These are phyloP conservation scores for Monosporozyma solicola DNA, from an alignment of 805 yeast genomes.

Conservation along the genomic window DNA sequence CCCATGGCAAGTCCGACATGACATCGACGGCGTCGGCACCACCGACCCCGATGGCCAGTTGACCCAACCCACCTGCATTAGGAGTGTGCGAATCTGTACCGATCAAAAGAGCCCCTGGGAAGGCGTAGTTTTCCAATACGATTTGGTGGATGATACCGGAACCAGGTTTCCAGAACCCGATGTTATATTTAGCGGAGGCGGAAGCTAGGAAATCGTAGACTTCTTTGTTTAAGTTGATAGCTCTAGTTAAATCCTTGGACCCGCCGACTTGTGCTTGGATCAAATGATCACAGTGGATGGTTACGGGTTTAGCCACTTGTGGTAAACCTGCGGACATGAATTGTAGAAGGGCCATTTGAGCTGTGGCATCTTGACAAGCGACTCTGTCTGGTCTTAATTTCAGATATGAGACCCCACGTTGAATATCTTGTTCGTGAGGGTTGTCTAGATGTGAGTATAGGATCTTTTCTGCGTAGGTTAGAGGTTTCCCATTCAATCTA, in stretches of 20 bases:
- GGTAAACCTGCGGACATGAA: constrained; percentile 94
- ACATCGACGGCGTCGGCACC: constrained; percentile 99
- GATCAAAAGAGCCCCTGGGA: constrained; percentile 93
- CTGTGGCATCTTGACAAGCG: constrained; percentile 98
- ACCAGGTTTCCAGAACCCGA: constrained; percentile 98
- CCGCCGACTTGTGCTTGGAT: constrained; percentile 95
- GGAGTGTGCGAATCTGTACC: constrained; percentile 99
- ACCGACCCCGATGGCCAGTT: constrained; percentile 97
- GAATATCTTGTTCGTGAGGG: constrained; percentile 78
- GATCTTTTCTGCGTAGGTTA: constrained; percentile 92
- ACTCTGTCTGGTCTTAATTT: constrained; percentile 96
- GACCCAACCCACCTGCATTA: constrained; percentile 97
- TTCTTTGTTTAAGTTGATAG: constrained; percentile 84
- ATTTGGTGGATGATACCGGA: constrained; percentile 98
- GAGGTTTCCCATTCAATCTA: constrained; percentile 68
- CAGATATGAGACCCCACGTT: constrained; percentile 83
- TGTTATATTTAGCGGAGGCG: constrained; percentile 90
- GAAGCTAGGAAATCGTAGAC: constrained; percentile 85
- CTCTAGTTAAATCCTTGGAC: constrained; percentile 71
- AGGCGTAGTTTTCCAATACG: constrained; percentile 90
- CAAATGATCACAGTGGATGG: constrained; percentile 96
- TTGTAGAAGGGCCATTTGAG: constrained; percentile 96
- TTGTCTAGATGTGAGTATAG: constrained; percentile 91
- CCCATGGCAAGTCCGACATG: constrained; percentile 92
- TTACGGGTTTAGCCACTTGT: constrained; percentile 86